phyloP scores from a whole-genome alignment of 192 early-diverging fungal genomes.

The Coemansia sp. region DNA sequence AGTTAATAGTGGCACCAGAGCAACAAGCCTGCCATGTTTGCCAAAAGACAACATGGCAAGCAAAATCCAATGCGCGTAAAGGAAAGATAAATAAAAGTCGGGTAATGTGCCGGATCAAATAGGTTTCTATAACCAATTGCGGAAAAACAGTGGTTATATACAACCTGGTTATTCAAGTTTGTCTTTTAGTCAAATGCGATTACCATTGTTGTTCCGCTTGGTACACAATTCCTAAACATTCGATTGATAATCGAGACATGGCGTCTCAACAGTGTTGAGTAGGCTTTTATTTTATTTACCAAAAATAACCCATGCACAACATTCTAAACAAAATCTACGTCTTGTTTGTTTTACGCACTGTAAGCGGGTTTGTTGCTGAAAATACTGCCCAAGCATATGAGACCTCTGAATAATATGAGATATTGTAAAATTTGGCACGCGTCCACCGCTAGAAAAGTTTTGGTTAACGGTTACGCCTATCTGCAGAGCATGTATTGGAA shows the following conservation, averaged over 20 bases:
- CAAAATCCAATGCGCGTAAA: not conserved
- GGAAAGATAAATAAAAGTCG: not conserved
- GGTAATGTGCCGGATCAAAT: not conserved
- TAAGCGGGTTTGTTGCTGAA: too few relatives aligned
- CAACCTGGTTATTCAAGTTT: not conserved
- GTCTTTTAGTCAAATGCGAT: too few relatives aligned
- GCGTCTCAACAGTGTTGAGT: not conserved
- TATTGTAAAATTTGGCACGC: not conserved
- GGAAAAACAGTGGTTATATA: not conserved
- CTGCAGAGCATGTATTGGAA: too few relatives aligned
- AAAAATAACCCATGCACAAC: not conserved
- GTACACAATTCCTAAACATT: not conserved
- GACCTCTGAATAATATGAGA: not conserved
- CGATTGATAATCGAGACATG: not conserved
- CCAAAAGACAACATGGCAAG: not conserved
- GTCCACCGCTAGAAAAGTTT: not conserved
- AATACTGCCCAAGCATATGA: not conserved
- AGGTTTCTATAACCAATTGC: not conserved
- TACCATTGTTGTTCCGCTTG: not conserved
- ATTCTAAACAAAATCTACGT: not conserved
- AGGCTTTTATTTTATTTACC: not conserved
- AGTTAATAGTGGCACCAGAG: not conserved
- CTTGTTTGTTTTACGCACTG: constrained; percentile 5
- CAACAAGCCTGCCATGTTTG: not conserved
- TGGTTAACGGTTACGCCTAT: too few relatives aligned